Evolutionary conservation across 2,329 filamentous ascomycete species (phyloP).

Genomic region (Xylariaceae sp.): DNA sequence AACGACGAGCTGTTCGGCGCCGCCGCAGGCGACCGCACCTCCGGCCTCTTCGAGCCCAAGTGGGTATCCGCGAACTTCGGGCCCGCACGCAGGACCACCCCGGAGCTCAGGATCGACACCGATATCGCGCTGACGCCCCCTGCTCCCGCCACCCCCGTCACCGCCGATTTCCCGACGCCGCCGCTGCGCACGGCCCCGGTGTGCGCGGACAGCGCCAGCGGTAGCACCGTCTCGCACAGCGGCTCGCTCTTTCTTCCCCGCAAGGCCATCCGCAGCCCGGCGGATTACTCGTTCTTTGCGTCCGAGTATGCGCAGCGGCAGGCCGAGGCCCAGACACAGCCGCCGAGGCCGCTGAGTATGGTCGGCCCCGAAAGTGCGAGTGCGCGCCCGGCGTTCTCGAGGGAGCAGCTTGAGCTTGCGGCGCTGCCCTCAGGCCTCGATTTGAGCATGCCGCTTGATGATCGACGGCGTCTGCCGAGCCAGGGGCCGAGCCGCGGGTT

Average conservation of each 20-base stretch:
- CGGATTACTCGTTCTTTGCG: constrained; percentile 24
- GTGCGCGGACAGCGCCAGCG: too few relatives aligned
- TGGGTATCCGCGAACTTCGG: not conserved
- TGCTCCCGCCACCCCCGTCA: not conserved
- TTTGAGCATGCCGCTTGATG: constrained; percentile 2
- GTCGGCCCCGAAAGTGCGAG: not conserved
- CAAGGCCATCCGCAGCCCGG: not conserved
- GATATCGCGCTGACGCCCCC: too few relatives aligned
- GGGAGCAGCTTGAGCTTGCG: constrained; percentile 4
- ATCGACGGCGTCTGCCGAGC: constrained; percentile 24
- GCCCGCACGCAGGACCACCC: not conserved
- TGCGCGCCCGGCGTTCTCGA: not conserved
- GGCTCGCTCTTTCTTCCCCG: constrained; percentile 24
- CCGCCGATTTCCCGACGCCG: not conserved
- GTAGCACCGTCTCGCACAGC: not conserved
- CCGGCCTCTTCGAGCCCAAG: constrained; percentile 7
- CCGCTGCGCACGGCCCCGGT: not conserved
- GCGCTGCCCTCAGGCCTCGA: not conserved
- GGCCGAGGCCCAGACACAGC: not conserved
- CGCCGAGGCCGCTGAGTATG: not conserved
- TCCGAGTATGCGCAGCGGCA: constrained; percentile 19
- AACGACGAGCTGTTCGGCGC: constrained; percentile 13
- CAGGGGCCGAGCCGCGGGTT: constrained; percentile 1
- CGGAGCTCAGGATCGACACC: not conserved
- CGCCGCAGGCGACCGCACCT: not conserved